phyloP scores from a whole-genome alignment of 2,329 filamentous ascomycete species.

The Diaporthe sp. region DNA sequence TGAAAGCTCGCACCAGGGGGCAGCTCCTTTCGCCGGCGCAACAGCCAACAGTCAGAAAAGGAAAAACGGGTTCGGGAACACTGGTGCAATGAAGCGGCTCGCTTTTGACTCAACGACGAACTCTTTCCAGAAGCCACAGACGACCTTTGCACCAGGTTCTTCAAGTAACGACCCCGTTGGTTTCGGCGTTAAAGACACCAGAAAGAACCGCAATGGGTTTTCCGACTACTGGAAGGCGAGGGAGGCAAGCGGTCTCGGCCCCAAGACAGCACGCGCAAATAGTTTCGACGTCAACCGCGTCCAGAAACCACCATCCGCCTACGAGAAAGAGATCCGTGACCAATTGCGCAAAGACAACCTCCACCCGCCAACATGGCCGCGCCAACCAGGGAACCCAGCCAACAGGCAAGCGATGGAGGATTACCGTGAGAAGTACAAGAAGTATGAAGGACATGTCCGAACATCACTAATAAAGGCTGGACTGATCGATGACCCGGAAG shows the following conservation, averaged over 20 bases:
- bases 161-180: not conserved
- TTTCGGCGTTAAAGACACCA: slow-evolving; percentile 27
- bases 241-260: slow-evolving; percentile 19
- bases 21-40: slow-evolving; percentile 1
- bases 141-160: not conserved
- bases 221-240: slow-evolving; percentile 23
- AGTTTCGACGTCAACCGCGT: not conserved
- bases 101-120: slow-evolving; percentile 19
- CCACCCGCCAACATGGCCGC: slow-evolving; percentile 64
- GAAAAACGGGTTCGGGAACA: slow-evolving; percentile 33
- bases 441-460: slow-evolving; percentile 67
- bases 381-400: slow-evolving; percentile 62
- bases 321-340: slow-evolving; percentile 61
- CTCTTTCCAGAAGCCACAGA: slow-evolving; percentile 23
- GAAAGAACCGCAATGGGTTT: slow-evolving; percentile 33
- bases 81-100: slow-evolving; percentile 18
- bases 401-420: slow-evolving; percentile 63
- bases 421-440: slow-evolving; percentile 66
- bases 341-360: slow-evolving; percentile 67
- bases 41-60: slow-evolving; percentile 27
- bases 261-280: slow-evolving; percentile 22
- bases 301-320: slow-evolving; percentile 42
- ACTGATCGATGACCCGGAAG: slow-evolving; percentile 73
- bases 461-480: slow-evolving; percentile 67
- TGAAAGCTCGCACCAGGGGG: not conserved